Percentiles rank a stretch among this genome's conserved stretches.
phyloP scores from a whole-genome alignment of 2,329 filamentous ascomycete genomes.

The Exophiala mesophila region DNA sequence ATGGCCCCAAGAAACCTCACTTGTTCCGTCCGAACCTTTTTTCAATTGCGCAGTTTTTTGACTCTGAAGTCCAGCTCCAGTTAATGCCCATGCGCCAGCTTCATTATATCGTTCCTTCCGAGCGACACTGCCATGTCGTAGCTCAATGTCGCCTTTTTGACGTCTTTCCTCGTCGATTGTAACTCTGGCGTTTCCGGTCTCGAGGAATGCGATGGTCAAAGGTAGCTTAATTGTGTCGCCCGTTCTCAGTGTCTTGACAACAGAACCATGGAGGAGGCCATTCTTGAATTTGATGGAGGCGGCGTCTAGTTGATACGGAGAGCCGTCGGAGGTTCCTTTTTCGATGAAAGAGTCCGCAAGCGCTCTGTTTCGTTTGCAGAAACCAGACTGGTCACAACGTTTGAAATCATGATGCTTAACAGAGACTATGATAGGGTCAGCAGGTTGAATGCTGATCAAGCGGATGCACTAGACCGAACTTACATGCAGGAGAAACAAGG shows the following conservation, averaged over 20 bases:
- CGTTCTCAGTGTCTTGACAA: slow-evolving; percentile 72
- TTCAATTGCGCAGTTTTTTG: slow-evolving; percentile 69
- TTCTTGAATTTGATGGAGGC: slow-evolving; percentile 70
- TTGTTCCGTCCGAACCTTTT: slow-evolving; percentile 50
- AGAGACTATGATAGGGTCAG: slow-evolving; percentile 50
- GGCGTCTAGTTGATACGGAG: slow-evolving; percentile 73
- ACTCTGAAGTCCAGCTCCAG: slow-evolving; percentile 65
- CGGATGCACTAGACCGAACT: slow-evolving; percentile 27
- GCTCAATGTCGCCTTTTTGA: slow-evolving; percentile 78
- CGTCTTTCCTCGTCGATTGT: slow-evolving; percentile 88
- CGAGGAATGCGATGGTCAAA: slow-evolving; percentile 78
- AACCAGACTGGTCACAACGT: slow-evolving; percentile 90
- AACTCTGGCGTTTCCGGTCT: slow-evolving; percentile 82
- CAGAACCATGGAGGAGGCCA: slow-evolving; percentile 70
- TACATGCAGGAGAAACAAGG: slow-evolving; percentile 62
- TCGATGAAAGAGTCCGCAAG: slow-evolving; percentile 73
- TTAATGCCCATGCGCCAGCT: slow-evolving; percentile 76
- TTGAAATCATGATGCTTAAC: slow-evolving; percentile 99
- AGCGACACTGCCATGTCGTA: slow-evolving; percentile 76
- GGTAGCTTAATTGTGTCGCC: slow-evolving; percentile 72
- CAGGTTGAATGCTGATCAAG: slow-evolving; percentile 1
- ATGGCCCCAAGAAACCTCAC: slow-evolving; percentile 71
- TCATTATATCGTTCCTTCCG: slow-evolving; percentile 95
- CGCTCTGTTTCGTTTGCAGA: slow-evolving; percentile 90
- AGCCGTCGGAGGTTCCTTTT: slow-evolving; percentile 63